Conservation (phyloP, 345 rosid genomes). For the Stellera chamaejasme region DNA sequence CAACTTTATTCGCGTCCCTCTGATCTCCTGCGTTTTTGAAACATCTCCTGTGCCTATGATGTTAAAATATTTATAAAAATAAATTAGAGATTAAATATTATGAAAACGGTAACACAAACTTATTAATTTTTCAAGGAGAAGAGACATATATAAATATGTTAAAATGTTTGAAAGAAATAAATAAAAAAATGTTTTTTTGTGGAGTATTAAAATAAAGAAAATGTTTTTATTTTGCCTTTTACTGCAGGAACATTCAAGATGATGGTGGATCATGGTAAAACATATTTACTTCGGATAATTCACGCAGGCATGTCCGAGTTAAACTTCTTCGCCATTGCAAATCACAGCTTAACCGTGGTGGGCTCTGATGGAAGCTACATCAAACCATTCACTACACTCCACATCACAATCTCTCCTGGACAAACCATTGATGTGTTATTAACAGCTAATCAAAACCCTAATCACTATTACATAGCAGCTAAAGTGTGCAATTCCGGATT, state of each 20-base stretch:
- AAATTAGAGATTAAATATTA: too few species aligned
- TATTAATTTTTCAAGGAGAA: too few species aligned
- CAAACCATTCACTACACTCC: slow-evolving; percentile 16
- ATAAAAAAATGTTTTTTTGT: too few species aligned
- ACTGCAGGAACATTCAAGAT: slow-evolving; percentile 18
- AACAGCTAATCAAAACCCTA: slow-evolving; percentile 16
- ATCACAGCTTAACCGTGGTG: slow-evolving; percentile 25
- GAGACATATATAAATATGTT: too few species aligned
- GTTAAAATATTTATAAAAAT: too few species aligned
- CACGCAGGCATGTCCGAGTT: slow-evolving; percentile 19
- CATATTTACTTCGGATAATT: slow-evolving; percentile 28
- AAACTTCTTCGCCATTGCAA: slow-evolving; percentile 26
- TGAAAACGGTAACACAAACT: too few species aligned
- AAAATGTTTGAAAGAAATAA: too few species aligned
- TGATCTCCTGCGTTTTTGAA: too few species aligned
- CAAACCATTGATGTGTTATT: slow-evolving; percentile 30
- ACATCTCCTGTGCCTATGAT: too few species aligned
- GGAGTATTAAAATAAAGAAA: too few species aligned
- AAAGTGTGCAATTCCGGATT: slow-evolving; percentile 11
- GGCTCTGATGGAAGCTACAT: slow-evolving; percentile 26
- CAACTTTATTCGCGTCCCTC: too few species aligned
- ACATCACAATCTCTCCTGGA: slow-evolving; percentile 23
- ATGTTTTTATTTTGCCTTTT: too few species aligned
- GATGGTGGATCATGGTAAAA: slow-evolving; percentile 24
- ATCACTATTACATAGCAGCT: slow-evolving; percentile 23